Conservation (phyloP, 352 stramenopile species). For the Pythium grandisporangium region DNA sequence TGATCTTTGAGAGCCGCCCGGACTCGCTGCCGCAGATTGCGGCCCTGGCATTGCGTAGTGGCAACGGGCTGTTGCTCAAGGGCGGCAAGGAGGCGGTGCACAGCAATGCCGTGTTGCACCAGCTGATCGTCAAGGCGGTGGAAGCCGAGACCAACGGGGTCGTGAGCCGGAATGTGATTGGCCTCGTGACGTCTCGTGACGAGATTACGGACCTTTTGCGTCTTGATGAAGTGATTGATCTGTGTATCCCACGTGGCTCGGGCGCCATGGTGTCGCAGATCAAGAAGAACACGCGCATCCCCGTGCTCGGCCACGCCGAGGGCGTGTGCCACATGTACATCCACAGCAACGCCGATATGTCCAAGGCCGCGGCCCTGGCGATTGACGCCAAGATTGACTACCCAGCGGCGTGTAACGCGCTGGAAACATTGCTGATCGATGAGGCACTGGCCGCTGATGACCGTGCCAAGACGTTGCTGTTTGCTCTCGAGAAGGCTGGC, state of each 20-base stretch:
- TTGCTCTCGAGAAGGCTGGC: constrained; percentile 77
- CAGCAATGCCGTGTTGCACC: constrained; percentile 89
- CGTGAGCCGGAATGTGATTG: constrained; percentile 92
- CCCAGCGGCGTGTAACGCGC: constrained; percentile 95
- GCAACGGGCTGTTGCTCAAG: constrained; percentile 96
- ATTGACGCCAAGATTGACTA: constrained; percentile 98
- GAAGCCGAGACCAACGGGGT: constrained; percentile 77
- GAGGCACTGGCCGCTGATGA: constrained; percentile 69
- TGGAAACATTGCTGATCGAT: constrained; percentile 96
- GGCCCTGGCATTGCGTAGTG: constrained; percentile 90
- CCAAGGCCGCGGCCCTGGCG: constrained; percentile 84
- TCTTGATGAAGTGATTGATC: constrained; percentile 96
- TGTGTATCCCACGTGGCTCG: constrained; percentile 97
- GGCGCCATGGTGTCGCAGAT: constrained; percentile 95
- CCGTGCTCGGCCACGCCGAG: constrained; percentile 96
- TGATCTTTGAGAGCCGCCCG: constrained; percentile 98
- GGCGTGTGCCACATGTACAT: constrained; percentile 99
- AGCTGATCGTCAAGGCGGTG: constrained; percentile 92
- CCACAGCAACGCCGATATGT: constrained; percentile 82
- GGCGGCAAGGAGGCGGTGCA: constrained; percentile 93
- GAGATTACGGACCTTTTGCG: constrained; percentile 91
- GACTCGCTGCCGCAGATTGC: constrained; percentile 96
- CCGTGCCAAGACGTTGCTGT: constrained; percentile 70
- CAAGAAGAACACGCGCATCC: constrained; percentile 96
- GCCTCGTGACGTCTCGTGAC: constrained; percentile 91